These are phyloP conservation scores for Miscanthus lutarioriparius DNA, from an alignment of 176 grass and related monocot genomes.

Conservation along the genomic window DNA sequence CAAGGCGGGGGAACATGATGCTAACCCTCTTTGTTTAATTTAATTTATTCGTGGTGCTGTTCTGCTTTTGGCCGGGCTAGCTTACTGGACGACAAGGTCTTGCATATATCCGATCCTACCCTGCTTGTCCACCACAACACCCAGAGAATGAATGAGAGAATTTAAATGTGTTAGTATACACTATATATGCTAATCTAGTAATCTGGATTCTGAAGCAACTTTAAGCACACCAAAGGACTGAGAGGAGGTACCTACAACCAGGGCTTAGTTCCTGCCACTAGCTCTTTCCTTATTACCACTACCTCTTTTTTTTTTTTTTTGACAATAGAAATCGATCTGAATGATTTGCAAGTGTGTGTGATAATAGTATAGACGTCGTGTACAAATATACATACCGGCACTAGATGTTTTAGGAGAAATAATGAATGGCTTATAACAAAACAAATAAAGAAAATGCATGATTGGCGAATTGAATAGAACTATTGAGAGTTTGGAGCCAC, in stretches of 20 bases:
- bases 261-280: not conserved
- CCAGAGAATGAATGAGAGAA: not conserved
- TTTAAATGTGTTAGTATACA: not conserved
- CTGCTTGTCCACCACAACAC: not conserved
- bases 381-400: not conserved
- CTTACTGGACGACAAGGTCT: slow-evolving; percentile 7
- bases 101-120: not conserved
- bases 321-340: not conserved
- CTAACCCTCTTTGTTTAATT: slow-evolving; percentile 22
- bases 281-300: not conserved
- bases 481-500: not conserved
- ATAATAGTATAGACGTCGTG: too few relatives aligned
- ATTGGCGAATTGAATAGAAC: not conserved
- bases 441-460: not conserved
- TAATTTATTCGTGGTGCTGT: not conserved
- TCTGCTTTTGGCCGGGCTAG: not conserved
- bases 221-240: not conserved
- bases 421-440: not conserved
- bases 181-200: slow-evolving; percentile 16
- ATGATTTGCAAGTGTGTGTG: not conserved
- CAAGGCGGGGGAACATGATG: slow-evolving; percentile 36
- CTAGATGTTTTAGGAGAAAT: not conserved
- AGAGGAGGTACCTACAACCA: not conserved
- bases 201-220: slow-evolving; percentile 23
- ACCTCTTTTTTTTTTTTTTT: too few relatives aligned